phyloP scores from a whole-genome alignment of 2,329 filamentous ascomycete genomes.

The Periconia digitata region DNA sequence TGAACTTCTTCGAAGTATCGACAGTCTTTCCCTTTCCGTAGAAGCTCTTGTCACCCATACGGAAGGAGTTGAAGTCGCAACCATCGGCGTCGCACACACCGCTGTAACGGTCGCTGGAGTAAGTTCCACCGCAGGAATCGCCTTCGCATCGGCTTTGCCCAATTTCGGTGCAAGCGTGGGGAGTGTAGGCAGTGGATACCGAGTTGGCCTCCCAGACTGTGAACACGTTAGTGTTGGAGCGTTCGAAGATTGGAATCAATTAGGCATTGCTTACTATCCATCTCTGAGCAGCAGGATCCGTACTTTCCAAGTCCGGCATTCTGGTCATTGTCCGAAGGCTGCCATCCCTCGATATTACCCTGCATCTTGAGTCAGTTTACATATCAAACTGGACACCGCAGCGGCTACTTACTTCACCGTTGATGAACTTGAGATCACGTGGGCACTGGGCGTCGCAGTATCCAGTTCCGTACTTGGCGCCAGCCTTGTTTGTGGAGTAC shows the following conservation, averaged over 20 bases:
- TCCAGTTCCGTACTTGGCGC: constrained; percentile 58
- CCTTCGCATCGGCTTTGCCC: constrained; percentile 55
- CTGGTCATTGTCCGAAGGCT: constrained; percentile 51
- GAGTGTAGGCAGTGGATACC: constrained; percentile 62
- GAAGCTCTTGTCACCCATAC: constrained; percentile 61
- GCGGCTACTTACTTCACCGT: constrained; percentile 51
- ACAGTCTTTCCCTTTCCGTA: constrained; percentile 56
- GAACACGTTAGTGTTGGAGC: constrained; percentile 10
- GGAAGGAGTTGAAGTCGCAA: constrained; percentile 69
- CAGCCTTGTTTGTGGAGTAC: constrained; percentile 48
- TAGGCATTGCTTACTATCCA: constrained; percentile 49
- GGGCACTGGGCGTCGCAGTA: constrained; percentile 49
- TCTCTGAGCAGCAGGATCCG: constrained; percentile 65
- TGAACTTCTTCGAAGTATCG: constrained; percentile 39
- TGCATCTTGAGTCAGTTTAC: constrained; percentile 13
- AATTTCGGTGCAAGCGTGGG: constrained; percentile 59
- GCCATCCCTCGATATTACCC: constrained; percentile 57
- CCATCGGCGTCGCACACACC: constrained; percentile 66
- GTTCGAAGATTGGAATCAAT: not conserved
- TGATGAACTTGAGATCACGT: constrained; percentile 48
- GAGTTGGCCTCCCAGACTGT: constrained; percentile 65
- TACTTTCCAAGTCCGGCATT: constrained; percentile 54
- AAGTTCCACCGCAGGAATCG: constrained; percentile 18
- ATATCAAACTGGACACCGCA: not conserved
- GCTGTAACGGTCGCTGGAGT: constrained; percentile 52